phyloP scores from a whole-genome alignment of 768 basidiomycete genomes.

The Russula compacta region DNA sequence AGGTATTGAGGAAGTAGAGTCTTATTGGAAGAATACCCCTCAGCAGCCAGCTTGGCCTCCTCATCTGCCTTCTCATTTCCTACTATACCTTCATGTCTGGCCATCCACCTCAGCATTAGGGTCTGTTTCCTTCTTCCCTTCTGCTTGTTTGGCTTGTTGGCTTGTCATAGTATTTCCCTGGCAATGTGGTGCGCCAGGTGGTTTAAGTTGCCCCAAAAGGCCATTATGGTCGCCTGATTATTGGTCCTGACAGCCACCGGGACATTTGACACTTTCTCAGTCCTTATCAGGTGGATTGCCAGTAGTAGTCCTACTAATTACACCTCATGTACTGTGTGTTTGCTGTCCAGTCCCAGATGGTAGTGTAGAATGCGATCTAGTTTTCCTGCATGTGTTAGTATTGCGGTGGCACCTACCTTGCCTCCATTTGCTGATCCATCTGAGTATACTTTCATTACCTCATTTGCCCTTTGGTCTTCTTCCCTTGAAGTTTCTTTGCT shows the following conservation, averaged over 20 bases:
- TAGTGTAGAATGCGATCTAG: background rate
- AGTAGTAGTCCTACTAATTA: too few relatives aligned
- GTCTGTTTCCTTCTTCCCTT: too few relatives aligned
- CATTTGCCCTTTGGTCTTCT: too few relatives aligned
- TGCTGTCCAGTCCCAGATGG: background rate
- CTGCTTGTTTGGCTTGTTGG: background rate
- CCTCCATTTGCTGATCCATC: too few relatives aligned
- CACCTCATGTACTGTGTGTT: background rate
- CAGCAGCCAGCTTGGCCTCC: background rate
- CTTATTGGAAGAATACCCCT: accelerated
- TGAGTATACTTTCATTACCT: too few relatives aligned
- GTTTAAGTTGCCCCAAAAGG: background rate
- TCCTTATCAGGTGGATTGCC: background rate
- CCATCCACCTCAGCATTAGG: too few relatives aligned
- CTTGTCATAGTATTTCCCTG: background rate
- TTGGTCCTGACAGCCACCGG: background rate
- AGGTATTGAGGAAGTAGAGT: background rate
- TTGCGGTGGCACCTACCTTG: background rate
- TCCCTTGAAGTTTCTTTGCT: too few relatives aligned
- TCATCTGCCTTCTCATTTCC: background rate
- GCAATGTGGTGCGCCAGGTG: background rate
- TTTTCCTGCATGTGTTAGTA: background rate
- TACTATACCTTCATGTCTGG: background rate
- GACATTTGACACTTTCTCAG: background rate
- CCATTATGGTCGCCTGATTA: background rate